phyloP scores from a whole-genome alignment of 345 rosid species.

The Geranium rotundifolium region DNA sequence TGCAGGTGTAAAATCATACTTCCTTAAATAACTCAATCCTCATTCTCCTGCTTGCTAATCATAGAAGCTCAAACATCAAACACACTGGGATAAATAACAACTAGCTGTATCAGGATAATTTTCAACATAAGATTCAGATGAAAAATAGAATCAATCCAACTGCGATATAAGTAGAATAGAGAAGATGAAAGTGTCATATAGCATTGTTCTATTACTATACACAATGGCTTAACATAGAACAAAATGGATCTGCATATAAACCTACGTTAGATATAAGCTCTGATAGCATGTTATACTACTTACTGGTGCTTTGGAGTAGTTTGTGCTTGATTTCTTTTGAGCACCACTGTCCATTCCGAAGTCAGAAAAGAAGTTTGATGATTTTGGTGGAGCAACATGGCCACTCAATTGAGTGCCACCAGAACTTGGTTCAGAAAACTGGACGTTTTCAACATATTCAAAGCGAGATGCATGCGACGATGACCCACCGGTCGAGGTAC shows the following conservation, averaged over 20 bases:
- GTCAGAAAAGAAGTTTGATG: constrained; percentile 79
- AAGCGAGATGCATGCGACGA: constrained; percentile 75
- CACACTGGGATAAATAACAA: no score
- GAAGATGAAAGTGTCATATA: no score
- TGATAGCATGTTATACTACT: neutral
- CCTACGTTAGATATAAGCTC: no score
- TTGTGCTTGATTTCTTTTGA: constrained; percentile 48
- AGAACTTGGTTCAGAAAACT: constrained; percentile 38
- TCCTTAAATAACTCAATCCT: no score
- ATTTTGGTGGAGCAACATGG: constrained; percentile 93
- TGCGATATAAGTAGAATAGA: no score
- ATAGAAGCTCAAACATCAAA: no score
- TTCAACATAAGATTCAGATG: no score
- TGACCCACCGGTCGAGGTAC: constrained; percentile 34
- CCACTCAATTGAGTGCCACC: constrained; percentile 60
- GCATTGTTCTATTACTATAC: no score
- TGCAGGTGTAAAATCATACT: no score
- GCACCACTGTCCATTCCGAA: constrained; percentile 77
- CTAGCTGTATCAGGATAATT: no score
- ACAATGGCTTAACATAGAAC: neutral
- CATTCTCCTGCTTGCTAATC: no score
- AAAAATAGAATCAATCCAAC: no score
- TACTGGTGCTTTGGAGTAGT: constrained; percentile 66
- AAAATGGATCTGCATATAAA: neutral
- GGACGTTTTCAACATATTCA: constrained; percentile 68